Evolutionary conservation across 768 basidiomycete species (phyloP).

Genomic region (Phallus indusiatus): DNA sequence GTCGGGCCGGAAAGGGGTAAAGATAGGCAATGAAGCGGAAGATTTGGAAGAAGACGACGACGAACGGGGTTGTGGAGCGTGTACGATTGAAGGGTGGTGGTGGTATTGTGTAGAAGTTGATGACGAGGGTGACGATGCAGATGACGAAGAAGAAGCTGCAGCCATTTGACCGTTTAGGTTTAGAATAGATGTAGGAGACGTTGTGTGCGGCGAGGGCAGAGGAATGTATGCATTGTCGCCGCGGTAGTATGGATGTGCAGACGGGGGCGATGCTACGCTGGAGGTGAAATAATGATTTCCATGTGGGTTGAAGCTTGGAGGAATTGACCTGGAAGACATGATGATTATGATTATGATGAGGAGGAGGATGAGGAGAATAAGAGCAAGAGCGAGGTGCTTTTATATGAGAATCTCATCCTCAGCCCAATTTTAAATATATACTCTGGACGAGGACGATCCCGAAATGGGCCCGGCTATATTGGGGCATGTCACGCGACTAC

Average conservation of each 20-base stretch:
- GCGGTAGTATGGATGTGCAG: not conserved
- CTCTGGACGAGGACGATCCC: no score
- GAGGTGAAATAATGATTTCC: slow-evolving; percentile 10
- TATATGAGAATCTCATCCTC: no score
- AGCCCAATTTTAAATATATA: not conserved
- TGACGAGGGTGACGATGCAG: not conserved
- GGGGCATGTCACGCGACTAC: not conserved
- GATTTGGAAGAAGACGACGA: slow-evolving; percentile 1
- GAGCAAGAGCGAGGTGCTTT: not conserved
- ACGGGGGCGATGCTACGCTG: not conserved
- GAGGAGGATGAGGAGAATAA: not conserved
- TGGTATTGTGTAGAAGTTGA: no score
- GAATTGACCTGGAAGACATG: not conserved
- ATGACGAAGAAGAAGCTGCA: not conserved
- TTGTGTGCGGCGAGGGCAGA: not conserved
- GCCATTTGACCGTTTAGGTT: not conserved
- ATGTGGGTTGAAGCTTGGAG: slow-evolving; percentile 8
- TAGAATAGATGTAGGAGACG: not conserved
- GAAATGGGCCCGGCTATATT: not conserved
- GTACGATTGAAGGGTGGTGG: not conserved
- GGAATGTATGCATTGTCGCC: not conserved
- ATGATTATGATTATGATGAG: not conserved
- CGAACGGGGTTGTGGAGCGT: slow-evolving; percentile 10
- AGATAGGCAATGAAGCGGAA: slow-evolving; percentile 27
- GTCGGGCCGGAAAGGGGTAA: slow-evolving; percentile 42